These are phyloP conservation scores for Tolypocladium cylindrosporum DNA, from an alignment of 2,329 filamentous ascomycete genomes.

Conservation along the genomic window DNA sequence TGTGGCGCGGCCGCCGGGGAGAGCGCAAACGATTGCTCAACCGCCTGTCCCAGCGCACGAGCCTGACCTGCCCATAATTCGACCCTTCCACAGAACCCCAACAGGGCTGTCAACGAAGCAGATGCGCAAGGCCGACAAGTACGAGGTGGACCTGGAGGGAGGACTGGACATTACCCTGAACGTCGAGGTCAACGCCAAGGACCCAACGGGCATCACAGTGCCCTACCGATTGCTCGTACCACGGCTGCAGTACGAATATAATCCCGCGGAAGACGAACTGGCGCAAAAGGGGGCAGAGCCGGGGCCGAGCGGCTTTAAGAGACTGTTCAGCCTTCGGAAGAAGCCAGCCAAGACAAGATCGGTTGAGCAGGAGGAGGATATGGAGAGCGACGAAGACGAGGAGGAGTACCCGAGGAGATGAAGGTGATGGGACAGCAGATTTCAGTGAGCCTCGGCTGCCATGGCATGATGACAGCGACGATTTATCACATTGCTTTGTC, in stretches of 20 bases:
- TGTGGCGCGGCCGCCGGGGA: conserved; percentile 27
- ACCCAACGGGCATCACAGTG: conserved; percentile 79
- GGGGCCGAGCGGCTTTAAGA: conserved; percentile 29
- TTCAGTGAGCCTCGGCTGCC: background rate
- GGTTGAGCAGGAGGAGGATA: conserved; percentile 11
- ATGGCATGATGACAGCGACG: background rate
- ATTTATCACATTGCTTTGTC: background rate
- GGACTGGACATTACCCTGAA: conserved; percentile 83
- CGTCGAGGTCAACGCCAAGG: conserved; percentile 75
- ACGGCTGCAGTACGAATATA: conserved; percentile 53
- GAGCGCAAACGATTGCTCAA: conserved; percentile 19
- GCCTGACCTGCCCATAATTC: conserved; percentile 10
- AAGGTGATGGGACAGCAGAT: background rate
- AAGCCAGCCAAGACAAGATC: conserved; percentile 15
- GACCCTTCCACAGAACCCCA: conserved; percentile 56
- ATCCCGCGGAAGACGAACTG: conserved; percentile 27
- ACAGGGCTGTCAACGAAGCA: conserved; percentile 58
- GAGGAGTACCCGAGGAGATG: conserved; percentile 9
- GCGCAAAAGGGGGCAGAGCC: conserved; percentile 12
- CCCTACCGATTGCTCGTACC: conserved; percentile 85
- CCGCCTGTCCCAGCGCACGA: conserved; percentile 12
- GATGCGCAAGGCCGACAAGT: conserved; percentile 40
- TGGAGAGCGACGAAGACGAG: conserved; percentile 15
- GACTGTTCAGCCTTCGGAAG: conserved; percentile 33
- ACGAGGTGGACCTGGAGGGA: conserved; percentile 65